Base-by-base conservation (phyloP, 73 alveolate genomes). In the Effrenium voratum region DNA sequence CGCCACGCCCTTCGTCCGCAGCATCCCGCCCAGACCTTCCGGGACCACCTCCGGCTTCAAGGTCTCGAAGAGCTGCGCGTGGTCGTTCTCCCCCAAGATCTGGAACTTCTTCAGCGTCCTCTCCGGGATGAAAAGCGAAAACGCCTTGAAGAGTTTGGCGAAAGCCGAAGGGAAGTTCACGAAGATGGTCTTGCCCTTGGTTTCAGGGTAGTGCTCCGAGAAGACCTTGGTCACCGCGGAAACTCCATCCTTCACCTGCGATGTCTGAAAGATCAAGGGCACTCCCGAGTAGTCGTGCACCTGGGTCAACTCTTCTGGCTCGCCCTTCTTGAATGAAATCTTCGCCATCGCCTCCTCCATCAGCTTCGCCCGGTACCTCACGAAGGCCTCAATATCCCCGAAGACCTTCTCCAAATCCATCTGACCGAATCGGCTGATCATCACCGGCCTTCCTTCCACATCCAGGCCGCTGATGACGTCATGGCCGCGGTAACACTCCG, bases 391-490 rank as follows among this genome's bases (percentile, higher is more conserved):
- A 49, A 75, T 73, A 55, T 91, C 98, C 24, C 98, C 98, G 43
- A 91, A 91, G 91, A 91, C 98, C 19, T 55, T 63, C 34, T 91
- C 98, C 45, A 91, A 24, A 44, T 91, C 91, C 98, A 91, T 91
- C 88, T 91, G 49, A 1, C 98, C 98, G 45, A 91, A 91, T 32
- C 91, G 98, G 98, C 98, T 91, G 98, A 91, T 91, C 98, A 91
- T 75, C 70, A 91, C 98, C 41, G 98, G 98, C 49, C 98, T n/a
- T n/a, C 98, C 98, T 24, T 75, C 91, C 49, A 70, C 91, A 30
- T 91, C 98, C 6, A 36, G 46, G 50, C 98, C 98, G 36, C 88
- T 75, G 52, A 91, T 91, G 40, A 73, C 98, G 45, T 91, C 98
- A 75, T 91, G 98, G 45, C 98, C 98, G 63, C 73, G 98, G 55